A percentile compares a stretch with the other conserved stretches of the same genome.
Evolutionary conservation across 139 green algal species (phyloP).

Genomic region (Astrephomene gubernaculifera): DNA sequence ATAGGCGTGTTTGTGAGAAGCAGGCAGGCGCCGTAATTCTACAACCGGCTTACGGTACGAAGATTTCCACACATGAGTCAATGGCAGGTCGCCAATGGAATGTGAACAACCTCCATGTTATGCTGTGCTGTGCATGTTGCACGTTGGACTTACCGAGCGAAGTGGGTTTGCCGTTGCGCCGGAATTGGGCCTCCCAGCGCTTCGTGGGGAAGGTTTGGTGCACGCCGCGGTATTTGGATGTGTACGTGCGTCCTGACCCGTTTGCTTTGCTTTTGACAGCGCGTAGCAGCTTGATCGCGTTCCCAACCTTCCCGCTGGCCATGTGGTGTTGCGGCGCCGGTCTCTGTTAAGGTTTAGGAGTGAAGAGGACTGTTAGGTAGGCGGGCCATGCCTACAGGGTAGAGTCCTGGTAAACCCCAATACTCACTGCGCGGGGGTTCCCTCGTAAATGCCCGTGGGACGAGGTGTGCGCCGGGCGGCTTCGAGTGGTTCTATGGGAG

Average conservation of each 20-base stretch:
- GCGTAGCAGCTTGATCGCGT: constrained; percentile 16
- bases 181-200: constrained; percentile 93
- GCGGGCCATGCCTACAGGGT: not conserved
- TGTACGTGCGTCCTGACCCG: constrained; percentile 78
- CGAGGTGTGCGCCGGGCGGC: not conserved
- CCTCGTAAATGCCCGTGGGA: not conserved
- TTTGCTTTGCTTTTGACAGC: constrained; percentile 49
- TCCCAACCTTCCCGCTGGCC: not conserved
- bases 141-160: constrained; percentile 58
- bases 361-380: not conserved
- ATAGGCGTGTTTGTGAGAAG: too few species aligned
- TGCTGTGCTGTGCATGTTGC: too few species aligned
- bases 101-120: too few species aligned
- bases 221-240: constrained; percentile 86
- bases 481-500: not conserved
- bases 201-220: constrained; percentile 93
- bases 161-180: constrained; percentile 87
- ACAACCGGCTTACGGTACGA: too few species aligned
- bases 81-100: too few species aligned
- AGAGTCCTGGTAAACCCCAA: not conserved
- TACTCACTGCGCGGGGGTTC: not conserved
- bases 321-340: not conserved
- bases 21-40: too few species aligned
- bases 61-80: too few species aligned
- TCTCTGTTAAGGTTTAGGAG: not conserved